Evolutionary conservation across 1,139 yeast species (phyloP).

Genomic region (Blastobotrys persicus): DNA sequence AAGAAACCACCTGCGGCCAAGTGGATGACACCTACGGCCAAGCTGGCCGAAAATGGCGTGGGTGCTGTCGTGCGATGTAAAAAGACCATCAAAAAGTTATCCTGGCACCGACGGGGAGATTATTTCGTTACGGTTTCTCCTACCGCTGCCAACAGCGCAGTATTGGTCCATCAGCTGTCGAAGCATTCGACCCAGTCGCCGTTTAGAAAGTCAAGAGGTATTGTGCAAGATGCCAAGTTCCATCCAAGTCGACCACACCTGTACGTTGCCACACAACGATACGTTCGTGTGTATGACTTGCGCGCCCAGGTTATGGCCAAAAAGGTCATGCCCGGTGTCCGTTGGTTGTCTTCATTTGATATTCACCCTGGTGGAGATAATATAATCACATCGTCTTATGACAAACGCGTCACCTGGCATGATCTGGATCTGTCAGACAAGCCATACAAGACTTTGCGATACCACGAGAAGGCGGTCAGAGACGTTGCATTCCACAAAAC

Average conservation of each 20-base stretch:
- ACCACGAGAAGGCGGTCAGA: slow-evolving; percentile 93
- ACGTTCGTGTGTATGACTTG: slow-evolving; percentile 84
- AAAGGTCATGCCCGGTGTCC: slow-evolving; percentile 90
- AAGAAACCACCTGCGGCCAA: slow-evolving; percentile 62
- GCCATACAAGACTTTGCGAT: slow-evolving; percentile 93
- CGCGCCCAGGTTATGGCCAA: slow-evolving; percentile 80
- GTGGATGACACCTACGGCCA: slow-evolving; percentile 80
- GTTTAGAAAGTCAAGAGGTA: slow-evolving; percentile 88
- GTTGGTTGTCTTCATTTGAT: slow-evolving; percentile 89
- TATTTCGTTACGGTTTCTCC: slow-evolving; percentile 94
- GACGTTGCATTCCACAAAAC: slow-evolving; percentile 81
- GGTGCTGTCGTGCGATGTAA: slow-evolving; percentile 68
- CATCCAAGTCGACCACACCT: slow-evolving; percentile 96
- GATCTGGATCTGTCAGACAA: slow-evolving; percentile 86
- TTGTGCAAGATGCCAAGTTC: slow-evolving; percentile 92
- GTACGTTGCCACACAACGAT: slow-evolving; percentile 91
- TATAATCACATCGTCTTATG: slow-evolving; percentile 86
- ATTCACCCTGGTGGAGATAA: slow-evolving; percentile 97
- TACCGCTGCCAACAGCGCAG: slow-evolving; percentile 82
- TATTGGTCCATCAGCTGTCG: slow-evolving; percentile 88
- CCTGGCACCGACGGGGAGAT: slow-evolving; percentile 98
- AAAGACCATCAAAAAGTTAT: slow-evolving; percentile 72
- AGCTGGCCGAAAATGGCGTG: slow-evolving; percentile 64
- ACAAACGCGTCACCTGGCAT: slow-evolving; percentile 95
- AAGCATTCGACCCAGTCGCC: slow-evolving; percentile 98